Evolutionary conservation across 192 early-diverging fungal species (phyloP).

Genomic region (Radiomyces spectabilis): DNA sequence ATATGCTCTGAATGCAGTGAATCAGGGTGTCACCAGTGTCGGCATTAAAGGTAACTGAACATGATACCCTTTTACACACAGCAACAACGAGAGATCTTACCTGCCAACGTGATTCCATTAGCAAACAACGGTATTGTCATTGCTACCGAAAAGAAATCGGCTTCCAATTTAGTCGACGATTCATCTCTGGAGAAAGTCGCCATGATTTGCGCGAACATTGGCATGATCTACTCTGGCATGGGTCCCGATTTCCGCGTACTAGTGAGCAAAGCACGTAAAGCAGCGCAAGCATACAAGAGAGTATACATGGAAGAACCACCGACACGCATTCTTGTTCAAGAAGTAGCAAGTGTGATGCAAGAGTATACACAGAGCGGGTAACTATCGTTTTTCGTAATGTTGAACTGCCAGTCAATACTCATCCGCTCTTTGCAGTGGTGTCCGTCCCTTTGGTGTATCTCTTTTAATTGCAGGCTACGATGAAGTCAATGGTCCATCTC

Average conservation of each 20-base stretch:
- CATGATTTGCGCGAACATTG: conserved; percentile 85
- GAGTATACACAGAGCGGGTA: conserved; percentile 98
- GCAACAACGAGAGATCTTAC: no score
- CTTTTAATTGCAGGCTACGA: conserved; percentile 94
- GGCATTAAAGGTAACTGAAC: conserved; percentile 92
- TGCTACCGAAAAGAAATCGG: conserved; percentile 95
- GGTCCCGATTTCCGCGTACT: conserved; percentile 96
- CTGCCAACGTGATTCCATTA: conserved; percentile 13
- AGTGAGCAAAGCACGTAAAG: conserved; percentile 91
- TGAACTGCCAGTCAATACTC: no score
- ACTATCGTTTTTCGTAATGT: not conserved
- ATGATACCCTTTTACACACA: no score
- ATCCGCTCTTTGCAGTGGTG: conserved; percentile 68
- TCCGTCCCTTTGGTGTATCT: conserved; percentile 98
- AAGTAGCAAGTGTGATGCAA: conserved; percentile 96
- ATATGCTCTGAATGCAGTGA: conserved; percentile 91
- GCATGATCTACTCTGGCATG: conserved; percentile 99
- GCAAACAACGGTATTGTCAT: conserved; percentile 96
- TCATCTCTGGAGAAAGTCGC: conserved; percentile 87
- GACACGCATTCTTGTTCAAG: conserved; percentile 90
- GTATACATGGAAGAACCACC: conserved; percentile 95
- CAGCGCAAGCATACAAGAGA: conserved; percentile 91
- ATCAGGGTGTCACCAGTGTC: conserved; percentile 82
- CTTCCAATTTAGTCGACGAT: conserved; percentile 90
- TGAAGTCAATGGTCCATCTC: conserved; percentile 72